Percentiles rank a stretch among this genome's conserved stretches.
phyloP scores from a whole-genome alignment of 2,329 filamentous ascomycete species.

The Cercospora zeina region DNA sequence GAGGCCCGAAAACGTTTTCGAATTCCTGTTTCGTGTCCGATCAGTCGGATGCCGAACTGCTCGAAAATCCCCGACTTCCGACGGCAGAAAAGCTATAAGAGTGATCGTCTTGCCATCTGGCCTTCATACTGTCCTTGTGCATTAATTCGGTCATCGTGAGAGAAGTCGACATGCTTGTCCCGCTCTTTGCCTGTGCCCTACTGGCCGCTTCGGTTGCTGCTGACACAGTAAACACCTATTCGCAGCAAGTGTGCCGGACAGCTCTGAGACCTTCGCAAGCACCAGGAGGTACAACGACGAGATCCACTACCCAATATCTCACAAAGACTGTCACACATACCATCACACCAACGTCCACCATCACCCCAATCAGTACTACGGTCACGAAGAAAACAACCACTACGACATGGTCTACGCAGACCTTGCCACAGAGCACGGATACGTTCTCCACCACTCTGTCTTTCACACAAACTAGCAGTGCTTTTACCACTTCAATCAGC shows the following conservation, averaged over 20 bases:
- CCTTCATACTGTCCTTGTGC: not conserved
- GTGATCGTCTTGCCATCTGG: not conserved
- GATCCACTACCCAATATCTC: not conserved
- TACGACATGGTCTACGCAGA: conserved; percentile 11
- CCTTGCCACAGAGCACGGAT: conserved; percentile 21
- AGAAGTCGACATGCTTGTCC: conserved; percentile 1
- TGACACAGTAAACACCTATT: conserved; percentile 12
- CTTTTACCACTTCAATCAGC: conserved; percentile 18
- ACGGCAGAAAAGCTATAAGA: not conserved
- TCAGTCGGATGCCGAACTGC: not conserved
- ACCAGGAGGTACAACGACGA: conserved; percentile 5
- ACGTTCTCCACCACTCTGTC: conserved; percentile 20
- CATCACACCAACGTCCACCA: not conserved
- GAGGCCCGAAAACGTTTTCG: not conserved
- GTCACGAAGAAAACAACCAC: conserved; percentile 10
- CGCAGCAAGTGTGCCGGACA: conserved; percentile 4
- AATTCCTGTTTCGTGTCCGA: not conserved
- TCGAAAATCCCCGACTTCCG: not conserved
- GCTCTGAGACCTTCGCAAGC: conserved; percentile 3
- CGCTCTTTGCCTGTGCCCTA: not conserved
- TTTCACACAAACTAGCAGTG: conserved; percentile 19
- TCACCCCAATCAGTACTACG: conserved; percentile 8
- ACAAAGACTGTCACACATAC: conserved; percentile 5
- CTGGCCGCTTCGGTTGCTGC: not conserved
- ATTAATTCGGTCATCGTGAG: not conserved